Percentiles rank a stretch among this genome's conserved stretches.
These are phyloP conservation scores for apple (Malus domestica) DNA, from an alignment of 306 rosid genomes.

Conservation along the genomic window DNA sequence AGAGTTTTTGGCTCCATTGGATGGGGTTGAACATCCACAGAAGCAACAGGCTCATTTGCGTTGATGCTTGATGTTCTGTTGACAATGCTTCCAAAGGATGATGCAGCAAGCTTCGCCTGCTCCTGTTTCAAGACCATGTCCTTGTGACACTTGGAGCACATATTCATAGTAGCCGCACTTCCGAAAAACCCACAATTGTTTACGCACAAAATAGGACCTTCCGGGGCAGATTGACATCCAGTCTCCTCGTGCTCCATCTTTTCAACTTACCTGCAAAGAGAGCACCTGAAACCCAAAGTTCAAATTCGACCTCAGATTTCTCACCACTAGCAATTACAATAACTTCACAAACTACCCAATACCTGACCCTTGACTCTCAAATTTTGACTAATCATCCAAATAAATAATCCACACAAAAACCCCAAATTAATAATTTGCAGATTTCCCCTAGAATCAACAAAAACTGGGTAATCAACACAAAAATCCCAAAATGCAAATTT, in stretches of 20 bases:
- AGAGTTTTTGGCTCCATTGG: slow-evolving; percentile 44
- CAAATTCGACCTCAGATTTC: background rate
- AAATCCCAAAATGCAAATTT: background rate
- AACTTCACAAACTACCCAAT: background rate
- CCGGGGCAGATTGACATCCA: slow-evolving; percentile 90
- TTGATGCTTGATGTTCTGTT: slow-evolving; percentile 66
- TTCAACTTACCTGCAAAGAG: slow-evolving; percentile 45
- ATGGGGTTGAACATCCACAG: slow-evolving; percentile 32
- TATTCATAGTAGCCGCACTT: slow-evolving; percentile 81
- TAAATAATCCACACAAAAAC: background rate
- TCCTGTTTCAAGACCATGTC: slow-evolving; percentile 75
- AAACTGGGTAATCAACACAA: background rate
- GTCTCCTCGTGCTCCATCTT: slow-evolving; percentile 85
- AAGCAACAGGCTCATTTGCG: slow-evolving; percentile 32
- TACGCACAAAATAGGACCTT: slow-evolving; percentile 76
- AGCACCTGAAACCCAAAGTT: background rate
- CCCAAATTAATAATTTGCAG: background rate
- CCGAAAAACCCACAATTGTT: slow-evolving; percentile 94
- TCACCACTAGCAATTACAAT: background rate
- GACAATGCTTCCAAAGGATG: slow-evolving; percentile 73
- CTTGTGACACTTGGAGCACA: slow-evolving; percentile 97
- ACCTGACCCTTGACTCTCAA: background rate
- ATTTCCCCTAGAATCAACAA: background rate
- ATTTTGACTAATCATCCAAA: background rate
- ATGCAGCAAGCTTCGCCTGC: slow-evolving; percentile 80